phyloP scores from a whole-genome alignment of 1,139 yeast species.

The Eremothecium sinecaudum region DNA sequence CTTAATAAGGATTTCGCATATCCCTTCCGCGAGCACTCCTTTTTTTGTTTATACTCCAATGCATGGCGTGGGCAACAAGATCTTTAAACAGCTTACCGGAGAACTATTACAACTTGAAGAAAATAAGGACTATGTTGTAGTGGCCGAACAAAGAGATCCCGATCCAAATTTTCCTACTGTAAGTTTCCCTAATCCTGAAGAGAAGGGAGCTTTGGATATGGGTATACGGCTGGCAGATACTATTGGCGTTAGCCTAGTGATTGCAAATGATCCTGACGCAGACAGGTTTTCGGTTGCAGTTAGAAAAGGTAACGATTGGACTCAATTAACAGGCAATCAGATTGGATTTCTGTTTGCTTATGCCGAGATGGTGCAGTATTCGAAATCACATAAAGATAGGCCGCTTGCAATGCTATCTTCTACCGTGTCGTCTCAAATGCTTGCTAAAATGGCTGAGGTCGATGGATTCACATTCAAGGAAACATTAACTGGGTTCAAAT shows the following conservation, averaged over 20 bases:
- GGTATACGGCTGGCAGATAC: conserved; percentile 44
- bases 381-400: conserved; percentile 18
- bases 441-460: conserved; percentile 55
- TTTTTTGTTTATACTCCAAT: conserved; percentile 80
- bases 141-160: conserved; percentile 53
- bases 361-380: conserved; percentile 40
- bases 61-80: conserved; percentile 81
- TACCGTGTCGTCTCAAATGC: conserved; percentile 82
- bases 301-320: conserved; percentile 43
- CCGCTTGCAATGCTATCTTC: conserved; percentile 63
- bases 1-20: conserved; percentile 16
- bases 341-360: conserved; percentile 78
- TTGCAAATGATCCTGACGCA: conserved; percentile 96
- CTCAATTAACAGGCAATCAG: conserved; percentile 84
- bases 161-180: conserved; percentile 85
- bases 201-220: conserved; percentile 74
- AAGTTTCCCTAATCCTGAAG: conserved; percentile 90
- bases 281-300: conserved; percentile 79
- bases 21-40: conserved; percentile 21
- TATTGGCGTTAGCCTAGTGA: conserved; percentile 40
- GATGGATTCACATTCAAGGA: conserved; percentile 62
- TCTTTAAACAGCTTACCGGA: conserved; percentile 29
- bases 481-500: conserved; percentile 90
- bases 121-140: conserved; percentile 32
- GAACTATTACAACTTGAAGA: conserved; percentile 24